Base-by-base conservation (phyloP, 441 rosid species). In the Populus hybrid region DNA sequence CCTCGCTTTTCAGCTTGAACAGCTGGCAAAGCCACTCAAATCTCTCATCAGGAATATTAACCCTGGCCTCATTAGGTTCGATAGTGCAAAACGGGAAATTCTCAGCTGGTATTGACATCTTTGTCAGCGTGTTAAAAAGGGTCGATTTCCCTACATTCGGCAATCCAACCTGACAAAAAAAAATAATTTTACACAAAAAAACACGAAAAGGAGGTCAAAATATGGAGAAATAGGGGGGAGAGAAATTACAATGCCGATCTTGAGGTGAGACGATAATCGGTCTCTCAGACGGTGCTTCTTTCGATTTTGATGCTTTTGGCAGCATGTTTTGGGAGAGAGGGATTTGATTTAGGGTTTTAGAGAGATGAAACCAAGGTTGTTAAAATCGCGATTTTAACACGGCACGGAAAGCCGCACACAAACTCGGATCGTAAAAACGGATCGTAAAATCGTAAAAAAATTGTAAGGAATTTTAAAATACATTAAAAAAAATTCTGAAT, bases 221-320 rank as follows among this genome's bases (percentile, higher is more conserved):
- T 5, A 30, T 14, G 75, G 64, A 74, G 4, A 72, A 23, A 40
- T 40, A 10, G 46, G 66, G 69, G 76, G 32, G 12, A 74, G 21
- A n/a, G 64, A 34, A 69, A 71, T 66, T 90, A 96, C 99, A 68
- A 96, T 96, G 83, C 98, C 99, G 81, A 96, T 96, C 89, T 96
- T 96, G 87, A 96, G 98, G 79, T 96, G 99, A 81, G 99, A 96
- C 26, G 99, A 94, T 89, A 96, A 92, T 91, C n/a, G 99, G 96
- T 42, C 98, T 87, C 90, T 96, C 98, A 0, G 80, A 91, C 8
- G 98, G 98, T 10, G 91, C 98, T 69, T 96, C 99, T 75, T 96
- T 96, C 19, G 93, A 88, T 85, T 96, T 96, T 8, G 94, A 78
- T 40, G 97, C 87, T 87, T 96, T 96, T 0, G 98, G 99, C 65